A percentile compares a stretch with the other conserved stretches of the same genome.
Evolutionary conservation across 2,329 filamentous ascomycete genomes (phyloP).

Genomic region (Rhynchosporium secalis): DNA sequence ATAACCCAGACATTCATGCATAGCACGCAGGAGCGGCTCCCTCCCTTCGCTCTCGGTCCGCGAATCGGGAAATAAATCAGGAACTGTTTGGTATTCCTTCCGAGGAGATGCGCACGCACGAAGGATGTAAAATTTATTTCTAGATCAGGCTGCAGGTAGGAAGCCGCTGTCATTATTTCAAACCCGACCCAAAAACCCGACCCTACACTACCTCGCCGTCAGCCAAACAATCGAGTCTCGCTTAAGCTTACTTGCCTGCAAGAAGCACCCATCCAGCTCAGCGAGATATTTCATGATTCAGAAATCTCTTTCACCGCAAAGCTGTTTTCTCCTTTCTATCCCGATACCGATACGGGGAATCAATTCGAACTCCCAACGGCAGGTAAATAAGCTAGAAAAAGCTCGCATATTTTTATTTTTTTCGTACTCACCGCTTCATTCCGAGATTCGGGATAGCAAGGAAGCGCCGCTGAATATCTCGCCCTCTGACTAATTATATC

Average conservation of each 20-base stretch:
- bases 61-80: background rate
- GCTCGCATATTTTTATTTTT: background rate
- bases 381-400: background rate
- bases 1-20: background rate
- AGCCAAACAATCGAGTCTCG: background rate
- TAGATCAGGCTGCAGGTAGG: background rate
- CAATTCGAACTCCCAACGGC: background rate
- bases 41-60: background rate
- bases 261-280: background rate
- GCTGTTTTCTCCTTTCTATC: background rate
- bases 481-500: conserved; percentile 9
- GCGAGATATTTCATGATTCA: background rate
- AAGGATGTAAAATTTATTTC: background rate
- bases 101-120: too few species aligned
- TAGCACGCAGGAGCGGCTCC: too few species aligned
- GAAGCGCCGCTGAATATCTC: conserved; percentile 2
- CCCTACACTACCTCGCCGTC: background rate
- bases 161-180: background rate
- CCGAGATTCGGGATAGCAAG: background rate
- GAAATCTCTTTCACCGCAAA: background rate
- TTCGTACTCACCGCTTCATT: conserved; percentile 6
- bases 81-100: background rate
- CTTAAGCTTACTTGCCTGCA: background rate
- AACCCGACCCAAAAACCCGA: background rate
- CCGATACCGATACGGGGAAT: background rate